Evolutionary conservation across 805 yeast species (phyloP).

Genomic region (Cyberlindnera mycetangii): DNA sequence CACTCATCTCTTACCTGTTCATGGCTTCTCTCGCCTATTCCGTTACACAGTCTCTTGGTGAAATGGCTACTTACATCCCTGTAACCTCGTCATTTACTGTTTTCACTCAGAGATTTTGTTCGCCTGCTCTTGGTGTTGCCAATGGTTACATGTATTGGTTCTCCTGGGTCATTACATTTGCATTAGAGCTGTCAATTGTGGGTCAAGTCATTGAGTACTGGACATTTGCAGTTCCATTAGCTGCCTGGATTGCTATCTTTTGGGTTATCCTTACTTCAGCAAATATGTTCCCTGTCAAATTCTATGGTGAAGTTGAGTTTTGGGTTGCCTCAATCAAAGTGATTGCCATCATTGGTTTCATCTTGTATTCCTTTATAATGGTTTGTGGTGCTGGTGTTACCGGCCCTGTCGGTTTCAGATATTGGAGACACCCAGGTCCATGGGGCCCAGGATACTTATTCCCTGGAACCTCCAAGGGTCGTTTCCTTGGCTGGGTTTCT

Average conservation of each 20-base stretch:
- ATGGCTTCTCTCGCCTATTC: conserved; percentile 64
- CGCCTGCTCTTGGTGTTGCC: conserved; percentile 72
- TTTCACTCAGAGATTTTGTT: conserved; percentile 63
- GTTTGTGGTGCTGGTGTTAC: conserved; percentile 70
- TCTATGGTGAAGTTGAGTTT: conserved; percentile 73
- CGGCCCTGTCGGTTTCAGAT: conserved; percentile 75
- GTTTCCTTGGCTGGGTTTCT: conserved; percentile 67
- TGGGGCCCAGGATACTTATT: conserved; percentile 66
- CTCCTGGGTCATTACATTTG: conserved; percentile 74
- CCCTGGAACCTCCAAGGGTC: conserved; percentile 45
- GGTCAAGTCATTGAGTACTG: conserved; percentile 65
- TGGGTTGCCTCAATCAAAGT: conserved; percentile 71
- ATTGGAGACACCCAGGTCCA: conserved; percentile 79
- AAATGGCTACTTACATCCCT: conserved; percentile 78
- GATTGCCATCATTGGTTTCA: conserved; percentile 67
- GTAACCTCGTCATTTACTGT: conserved; percentile 65
- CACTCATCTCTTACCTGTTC: conserved; percentile 61
- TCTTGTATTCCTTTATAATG: conserved; percentile 63
- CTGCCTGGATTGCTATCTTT: conserved; percentile 70
- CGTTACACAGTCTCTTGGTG: conserved; percentile 72
- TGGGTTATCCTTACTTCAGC: conserved; percentile 51
- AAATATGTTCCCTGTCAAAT: conserved; percentile 66
- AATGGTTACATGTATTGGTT: conserved; percentile 76
- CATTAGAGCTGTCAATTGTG: conserved; percentile 68
- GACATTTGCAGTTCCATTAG: conserved; percentile 67